These are phyloP conservation scores for Neohortaea acidophila DNA, from an alignment of 495 filamentous ascomycete species.

Conservation along the genomic window DNA sequence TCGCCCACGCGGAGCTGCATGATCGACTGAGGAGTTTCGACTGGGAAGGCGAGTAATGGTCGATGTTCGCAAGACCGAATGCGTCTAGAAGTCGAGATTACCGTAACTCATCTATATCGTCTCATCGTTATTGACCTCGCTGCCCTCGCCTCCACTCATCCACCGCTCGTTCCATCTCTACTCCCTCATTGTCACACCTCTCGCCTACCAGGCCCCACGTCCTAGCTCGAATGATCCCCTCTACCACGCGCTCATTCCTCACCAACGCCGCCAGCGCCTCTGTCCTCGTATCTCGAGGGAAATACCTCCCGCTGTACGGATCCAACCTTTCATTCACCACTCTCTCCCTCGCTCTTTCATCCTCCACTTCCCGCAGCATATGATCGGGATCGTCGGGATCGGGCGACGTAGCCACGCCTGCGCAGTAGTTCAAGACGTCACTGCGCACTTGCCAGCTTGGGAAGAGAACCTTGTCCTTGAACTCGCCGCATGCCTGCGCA, in stretches of 20 bases:
- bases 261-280: conserved; percentile 64
- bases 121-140: neutral
- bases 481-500: conserved; percentile 41
- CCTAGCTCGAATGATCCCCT: conserved; percentile 68
- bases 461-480: conserved; percentile 69
- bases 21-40: neutral
- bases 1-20: too few relatives aligned
- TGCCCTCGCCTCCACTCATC: conserved; percentile 39
- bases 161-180: conserved; percentile 47
- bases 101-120: neutral
- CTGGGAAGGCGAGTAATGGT: neutral
- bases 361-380: conserved; percentile 52
- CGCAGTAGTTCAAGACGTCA: conserved; percentile 80
- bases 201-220: conserved; percentile 74
- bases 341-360: conserved; percentile 52
- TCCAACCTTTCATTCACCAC: conserved; percentile 81
- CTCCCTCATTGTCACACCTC: conserved; percentile 47
- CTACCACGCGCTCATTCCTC: conserved; percentile 72
- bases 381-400: conserved; percentile 81
- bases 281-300: conserved; percentile 68
- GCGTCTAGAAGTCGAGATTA: neutral
- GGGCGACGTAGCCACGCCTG: conserved; percentile 68
- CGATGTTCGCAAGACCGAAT: neutral
- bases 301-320: conserved; percentile 77
- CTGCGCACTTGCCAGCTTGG: conserved; percentile 77